Percentiles rank a stretch among this genome's conserved stretches.
Conservation (phyloP, 441 rosid species). For the Aquilaria agallochum region DNA sequence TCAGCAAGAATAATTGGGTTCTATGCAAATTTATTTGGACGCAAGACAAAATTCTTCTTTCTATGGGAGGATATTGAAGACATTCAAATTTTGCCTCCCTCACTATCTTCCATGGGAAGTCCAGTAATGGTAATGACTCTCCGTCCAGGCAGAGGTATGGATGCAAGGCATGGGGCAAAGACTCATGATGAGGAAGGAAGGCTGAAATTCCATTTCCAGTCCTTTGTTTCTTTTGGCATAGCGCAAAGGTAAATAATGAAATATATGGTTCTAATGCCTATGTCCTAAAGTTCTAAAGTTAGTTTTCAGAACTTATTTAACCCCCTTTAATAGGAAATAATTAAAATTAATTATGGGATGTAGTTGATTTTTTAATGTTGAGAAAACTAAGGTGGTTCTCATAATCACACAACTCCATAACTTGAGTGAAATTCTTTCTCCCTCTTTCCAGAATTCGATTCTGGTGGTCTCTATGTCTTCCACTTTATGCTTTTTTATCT, state of each 20-base stretch:
- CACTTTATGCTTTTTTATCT: no score
- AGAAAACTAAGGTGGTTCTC: no score
- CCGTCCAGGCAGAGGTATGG: constrained; percentile 74
- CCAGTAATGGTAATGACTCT: constrained; percentile 82
- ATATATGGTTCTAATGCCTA: not conserved
- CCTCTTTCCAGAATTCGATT: no score
- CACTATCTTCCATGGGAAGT: constrained; percentile 94
- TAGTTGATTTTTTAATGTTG: no score
- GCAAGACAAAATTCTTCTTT: constrained; percentile 88
- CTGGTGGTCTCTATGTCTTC: no score
- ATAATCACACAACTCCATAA: no score
- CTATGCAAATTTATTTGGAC: constrained; percentile 87
- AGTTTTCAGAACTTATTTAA: no score
- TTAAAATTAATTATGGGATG: no score
- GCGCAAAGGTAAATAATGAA: constrained; percentile 67
- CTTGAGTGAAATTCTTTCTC: no score
- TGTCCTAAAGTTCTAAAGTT: no score
- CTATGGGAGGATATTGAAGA: constrained; percentile 98
- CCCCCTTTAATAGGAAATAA: no score
- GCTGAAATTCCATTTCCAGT: constrained; percentile 88
- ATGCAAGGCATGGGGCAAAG: constrained; percentile 90
- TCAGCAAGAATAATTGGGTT: constrained; percentile 95
- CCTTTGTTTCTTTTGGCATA: constrained; percentile 85
- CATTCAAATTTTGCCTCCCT: constrained; percentile 69
- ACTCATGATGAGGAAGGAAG: constrained; percentile 86